Evolutionary conservation across 2,329 filamentous ascomycete genomes (phyloP), one percentile per base, ranked within the genome.

Genomic region (Fusarium marasasianum): DNA sequence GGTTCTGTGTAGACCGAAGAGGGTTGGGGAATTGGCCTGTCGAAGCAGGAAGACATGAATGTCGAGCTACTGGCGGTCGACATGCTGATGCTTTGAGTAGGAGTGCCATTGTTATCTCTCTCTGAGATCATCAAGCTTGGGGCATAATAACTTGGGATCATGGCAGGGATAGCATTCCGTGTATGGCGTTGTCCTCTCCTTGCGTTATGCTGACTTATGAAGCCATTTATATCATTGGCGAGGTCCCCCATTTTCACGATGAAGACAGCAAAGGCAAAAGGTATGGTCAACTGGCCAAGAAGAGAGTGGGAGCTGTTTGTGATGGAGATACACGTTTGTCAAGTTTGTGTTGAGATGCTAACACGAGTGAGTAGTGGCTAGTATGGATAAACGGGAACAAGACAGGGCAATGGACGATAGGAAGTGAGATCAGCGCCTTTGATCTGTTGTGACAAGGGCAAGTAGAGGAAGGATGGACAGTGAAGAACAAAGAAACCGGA

Each of bases 1-100:
- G 80, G 77, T 6, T 61, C 76, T 15, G 79, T 77, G 41, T 74
- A 69, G 14, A 56, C 50, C 9, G 79, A 79, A 6, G 53, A 51
- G 8, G 54, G 24, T 40, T 41, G 31, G 8, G 51, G 50, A 26
- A 53, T 54, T 38, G 57, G 22, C 17, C 40, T 40, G 24, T 69
- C 63, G 20, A 77, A 76, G 51, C 66, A 56, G 11, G 67, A 74
- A 5, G 68, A 69, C 41, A 55, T 50, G 17, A 40, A 40, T 9
- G 74, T 72, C 26, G 51, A 68, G 38, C 66, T 66, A 48, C 72
- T 77, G 41, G 48, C 53, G 12, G 33, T 59, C 17, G 76, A 76
- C 35, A 55, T 64, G 26, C 26, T 44, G 56, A 63, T 60, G 20
- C 72, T 70, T 11, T 65, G 59, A 11, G 62, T 41, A 18, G 61